Evolutionary conservation across 2,329 filamentous ascomycete species (phyloP), one percentile per base, ranked within the genome.

Genomic region (Fusarium begoniae): DNA sequence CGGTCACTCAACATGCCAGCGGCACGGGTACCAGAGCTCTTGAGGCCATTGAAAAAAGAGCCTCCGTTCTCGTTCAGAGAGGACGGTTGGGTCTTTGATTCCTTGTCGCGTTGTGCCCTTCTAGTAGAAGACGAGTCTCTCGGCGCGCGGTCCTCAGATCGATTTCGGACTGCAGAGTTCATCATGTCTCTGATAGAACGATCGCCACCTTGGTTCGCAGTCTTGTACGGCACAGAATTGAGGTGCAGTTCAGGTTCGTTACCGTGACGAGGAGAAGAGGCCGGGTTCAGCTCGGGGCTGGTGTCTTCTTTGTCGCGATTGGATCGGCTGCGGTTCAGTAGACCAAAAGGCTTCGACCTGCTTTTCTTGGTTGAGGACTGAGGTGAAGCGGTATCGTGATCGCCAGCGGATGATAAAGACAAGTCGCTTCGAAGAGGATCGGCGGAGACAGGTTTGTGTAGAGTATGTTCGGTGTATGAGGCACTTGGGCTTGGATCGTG

Each of bases 1-100:
- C 93, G 92, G 79, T 95, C 96, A 74, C 93, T 92, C 70, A 96
- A 90, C 78, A 94, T 94, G 72, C 94, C 93, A 28, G 93, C 94
- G 38, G 77, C 77, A 26, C 75, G 75, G n/a, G 74, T 78, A 44
- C 73, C 75, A 32, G 74, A 76, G 55, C 70, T 79, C 60, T 75
- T 77, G 11, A 79, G 70, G 17, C 77, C 75, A 38, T 77, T 78
- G 35, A 78, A 73, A 41, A 78, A 78, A 24, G 77, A 78, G 22
- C 91, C 77, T 15, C 77, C 90, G 54, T 88, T 90, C 53, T 92
- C 90, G 60, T 88, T 88, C 73, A 87, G 84, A 2, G 90, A 89
- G 3, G 88, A 87, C 35, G 84, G 86, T 76, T 86, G 89, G 73
- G 81, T 84, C 79, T 83, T 87, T 62, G 82, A 81, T 82, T 88